Base-by-base conservation (phyloP, 148 eudicot genomes). In the Nepenthes mirabilis region DNA sequence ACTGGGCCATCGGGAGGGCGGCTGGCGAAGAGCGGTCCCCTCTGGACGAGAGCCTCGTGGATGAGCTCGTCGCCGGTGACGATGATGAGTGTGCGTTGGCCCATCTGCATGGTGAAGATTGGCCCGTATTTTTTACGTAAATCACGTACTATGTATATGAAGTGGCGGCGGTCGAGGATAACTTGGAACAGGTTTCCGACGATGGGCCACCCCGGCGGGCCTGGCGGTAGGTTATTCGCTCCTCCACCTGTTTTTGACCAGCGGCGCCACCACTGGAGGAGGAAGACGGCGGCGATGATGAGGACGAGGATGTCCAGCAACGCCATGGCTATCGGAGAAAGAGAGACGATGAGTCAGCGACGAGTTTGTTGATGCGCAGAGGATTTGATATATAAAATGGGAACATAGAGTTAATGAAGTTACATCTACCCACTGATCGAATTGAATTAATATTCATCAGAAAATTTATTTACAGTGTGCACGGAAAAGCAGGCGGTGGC, bases 91-190 rank as follows among this genome's bases (percentile, higher is more conserved):
- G 96, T 86, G 0, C 91, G 82, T 49, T 93, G 98, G 45, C 98
- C 98, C 98, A 93, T 93, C 47, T 80, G 76, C 86, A 93, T 77
- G 59, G 91, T 93, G 79, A 93, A 93, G 32, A 93, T 93, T 1
- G 98, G 96, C 35, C 98, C 98, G 59, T 86, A 93, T 32, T 63
- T 75, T 9, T 70, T 68, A 0, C 95, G 85, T 13, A 88, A 70
- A 67, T 93, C 98, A 6, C 80, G 80, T 6, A 93, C 82, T 2
- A 86, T 59, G 65, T 70, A 88, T 36, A 93, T 86, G 71, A 93
- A 86, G 2, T 75, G 91, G 8, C 84, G 73, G 40, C 80, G 74
- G 56, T 88, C 88, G 67, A 91, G 84, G 60, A 88, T 60, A 51
- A 91, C 95, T 71, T 91, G 98, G 49, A 77, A 74, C 3, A 93